Base-by-base conservation (phyloP, 148 eudicot genomes). In the Pharnaceum exiguum region DNA sequence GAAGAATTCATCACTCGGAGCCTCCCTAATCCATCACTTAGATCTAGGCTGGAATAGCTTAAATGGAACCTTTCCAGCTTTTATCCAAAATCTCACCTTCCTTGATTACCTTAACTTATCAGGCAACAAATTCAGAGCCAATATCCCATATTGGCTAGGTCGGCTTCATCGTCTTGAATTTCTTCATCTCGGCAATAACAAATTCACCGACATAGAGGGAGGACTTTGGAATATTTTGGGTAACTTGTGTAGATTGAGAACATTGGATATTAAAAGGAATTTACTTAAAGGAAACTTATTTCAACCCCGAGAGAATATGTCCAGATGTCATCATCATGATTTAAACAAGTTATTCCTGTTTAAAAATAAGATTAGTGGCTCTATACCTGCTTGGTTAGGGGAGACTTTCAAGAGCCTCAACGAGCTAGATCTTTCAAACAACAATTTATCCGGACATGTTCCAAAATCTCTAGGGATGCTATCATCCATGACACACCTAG, bases 71-170 rank as follows among this genome's bases (percentile, higher is more conserved):
- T 16, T 54, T 32, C 44, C 40, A 31, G 7, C 1, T 19, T 8
- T 54, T 31, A 36, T 54, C 26, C 58, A 54, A 33, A 54, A 33
- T 10, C 43, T 54, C 5, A 54, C 58, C 6, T 33, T 19, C 38
- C 35, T 54, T 54, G 29, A 54, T n/a, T n/a, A 45, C 49, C 49
- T 45, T 2, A 4, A 21, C 49, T 27, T 45, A 24, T 9, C 26
- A 1, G 15, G 15, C 19, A 5, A 24, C 10, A 15, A 27, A 27
- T 45, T 45, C 27, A 22, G 49, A 19, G 49, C 15, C 27, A 19
- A 24, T 9, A 27, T 22, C 11, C 49, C 49, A 7, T 8, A 13
- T 22, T 13, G 23, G 26, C 49, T 45, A 1, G 27, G 49, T 4
- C 19, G 23, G 19, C 49, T 45, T 15, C 49, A 10, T 22, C 19